Base-by-base conservation (phyloP, 768 basidiomycete species). In the Podaxis pistillaris region DNA sequence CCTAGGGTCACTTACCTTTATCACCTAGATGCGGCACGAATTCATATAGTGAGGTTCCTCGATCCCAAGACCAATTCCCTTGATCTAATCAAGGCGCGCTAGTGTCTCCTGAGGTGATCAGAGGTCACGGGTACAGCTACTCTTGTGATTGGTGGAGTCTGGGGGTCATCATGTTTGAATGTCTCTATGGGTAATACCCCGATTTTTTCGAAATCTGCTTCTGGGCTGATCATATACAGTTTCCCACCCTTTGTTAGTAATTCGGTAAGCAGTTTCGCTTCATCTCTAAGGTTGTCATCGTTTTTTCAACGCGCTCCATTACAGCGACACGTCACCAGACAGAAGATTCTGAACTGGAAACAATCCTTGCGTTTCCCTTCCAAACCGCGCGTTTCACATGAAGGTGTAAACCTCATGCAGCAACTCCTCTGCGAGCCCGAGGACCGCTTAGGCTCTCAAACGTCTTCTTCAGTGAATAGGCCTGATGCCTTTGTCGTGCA, bases 101-200 rank as follows among this genome's bases (percentile, higher is more conserved):
- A 94, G 93, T 93, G 91, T 93, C 91, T 8, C 93, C 92, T 47
- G 92, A 94, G 73, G 93, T 94, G 51, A 93, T 94, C 71, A 86
- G 91, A 68, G 91, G 91, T 22, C 90, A 93, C 71, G 96, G 95
- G 26, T 98, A 98, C 75, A 87, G 90, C 41, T 96, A 92, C 76
- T 91, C 90, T 38, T 96, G 94, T 72, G 96, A 98, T 72, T 98
- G 95, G 95, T 99, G 96, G 96, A 94, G 91, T 76, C 83, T 98
- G 51, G 96, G 95, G 12, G 91, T 97, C 59, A 98, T 99, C 73
- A 92, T 94, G 88, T 98, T 90, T 70, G 95, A 98, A 74, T 94
- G 93, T 72, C 79, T 97, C 73, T 96, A 94, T 69, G 93, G 91
- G 90, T 93, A 73, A 58, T 68, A 58, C 54, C 66, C 59, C 63